A percentile compares a stretch with the other conserved stretches of the same genome.
phyloP scores from a whole-genome alignment of 2,329 filamentous ascomycete genomes.

The Aspergillus ustus region DNA sequence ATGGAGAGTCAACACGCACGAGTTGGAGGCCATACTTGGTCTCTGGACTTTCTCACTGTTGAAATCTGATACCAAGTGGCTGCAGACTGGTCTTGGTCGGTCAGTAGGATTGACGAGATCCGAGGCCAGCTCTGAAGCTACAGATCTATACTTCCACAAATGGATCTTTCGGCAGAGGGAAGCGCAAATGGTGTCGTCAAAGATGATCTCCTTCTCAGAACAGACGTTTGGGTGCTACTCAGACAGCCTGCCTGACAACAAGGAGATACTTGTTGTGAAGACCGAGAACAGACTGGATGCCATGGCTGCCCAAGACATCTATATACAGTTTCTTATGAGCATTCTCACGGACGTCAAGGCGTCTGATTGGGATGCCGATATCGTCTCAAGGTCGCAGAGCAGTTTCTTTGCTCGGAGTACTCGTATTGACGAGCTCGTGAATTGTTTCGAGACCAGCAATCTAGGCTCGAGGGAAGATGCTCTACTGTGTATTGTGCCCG shows the following conservation, averaged over 20 bases:
- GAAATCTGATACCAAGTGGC: constrained; percentile 26
- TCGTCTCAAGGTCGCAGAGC: constrained; percentile 22
- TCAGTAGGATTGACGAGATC: constrained; percentile 27
- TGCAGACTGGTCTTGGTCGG: constrained; percentile 21
- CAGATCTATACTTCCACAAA: constrained; percentile 35
- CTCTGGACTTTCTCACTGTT: constrained; percentile 39
- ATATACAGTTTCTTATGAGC: constrained; percentile 33
- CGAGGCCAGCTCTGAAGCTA: constrained; percentile 28
- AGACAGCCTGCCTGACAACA: constrained; percentile 5
- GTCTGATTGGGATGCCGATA: constrained; percentile 23
- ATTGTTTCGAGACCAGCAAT: constrained; percentile 28
- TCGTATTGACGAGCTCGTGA: constrained; percentile 30
- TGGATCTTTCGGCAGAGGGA: constrained; percentile 37
- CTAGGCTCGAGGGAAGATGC: constrained; percentile 39
- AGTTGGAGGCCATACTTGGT: constrained; percentile 40
- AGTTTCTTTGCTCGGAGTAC: constrained; percentile 24
- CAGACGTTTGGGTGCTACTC: constrained; percentile 29
- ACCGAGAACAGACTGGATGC: constrained; percentile 29
- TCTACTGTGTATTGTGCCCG: constrained; percentile 38
- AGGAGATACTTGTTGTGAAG: constrained; percentile 29
- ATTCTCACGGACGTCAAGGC: constrained; percentile 18
- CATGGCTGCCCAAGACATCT: constrained; percentile 42
- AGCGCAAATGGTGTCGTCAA: constrained; percentile 25
- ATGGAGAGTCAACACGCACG: constrained; percentile 31
- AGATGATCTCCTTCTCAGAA: constrained; percentile 22